Evolutionary conservation across 2,329 filamentous ascomycete genomes (phyloP), one percentile per base, ranked within the genome.

Genomic region (Fusarium coffeatum): DNA sequence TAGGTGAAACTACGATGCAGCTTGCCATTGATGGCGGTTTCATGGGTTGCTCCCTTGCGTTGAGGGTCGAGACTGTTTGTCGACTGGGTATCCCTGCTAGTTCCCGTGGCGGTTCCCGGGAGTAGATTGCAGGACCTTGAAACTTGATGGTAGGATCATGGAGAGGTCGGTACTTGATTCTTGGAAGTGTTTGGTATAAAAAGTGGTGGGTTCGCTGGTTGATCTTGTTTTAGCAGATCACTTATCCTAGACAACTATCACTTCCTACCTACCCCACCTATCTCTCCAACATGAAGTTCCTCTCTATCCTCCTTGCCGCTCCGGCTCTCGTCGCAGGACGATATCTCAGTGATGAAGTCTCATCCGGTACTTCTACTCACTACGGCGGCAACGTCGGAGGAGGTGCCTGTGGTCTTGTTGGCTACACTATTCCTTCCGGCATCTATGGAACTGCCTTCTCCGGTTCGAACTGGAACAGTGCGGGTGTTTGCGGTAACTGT

Each of bases 371-470:
- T 6, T 76, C 76, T 7, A 88, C 86, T 45, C 86, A 81, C 74
- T 88, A 88, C 72, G 83, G 84, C 28, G 86, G 87, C 23, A 86
- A 88, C 74, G 75, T 88, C 6, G 78, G 79, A 18, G 89, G 89
- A 41, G 90, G 90, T 57, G 84, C 82, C 54, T 92, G 90, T 78
- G 87, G 85, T 1, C 90, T 92, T 81, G 82, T 83, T 8, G 85
- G 83, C 50, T 91, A 91, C 79, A 88, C 83, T 3, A 80, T 92
- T 27, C 89, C 90, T 10, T 80, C 84, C 8, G 81, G 82, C 11
- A 77, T 91, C 64, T 88, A 82, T 72, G 90, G 90, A 48, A 89
- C 88, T 8, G 90, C 90, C 5, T 83, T 89, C 50, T 88, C 89
- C 1, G 84, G 84, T 45, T 79, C 82, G 4, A 85, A 84, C 72